Evolutionary conservation across 805 yeast genomes (phyloP).

Genomic region (Cyberlindnera euphorbiae): DNA sequence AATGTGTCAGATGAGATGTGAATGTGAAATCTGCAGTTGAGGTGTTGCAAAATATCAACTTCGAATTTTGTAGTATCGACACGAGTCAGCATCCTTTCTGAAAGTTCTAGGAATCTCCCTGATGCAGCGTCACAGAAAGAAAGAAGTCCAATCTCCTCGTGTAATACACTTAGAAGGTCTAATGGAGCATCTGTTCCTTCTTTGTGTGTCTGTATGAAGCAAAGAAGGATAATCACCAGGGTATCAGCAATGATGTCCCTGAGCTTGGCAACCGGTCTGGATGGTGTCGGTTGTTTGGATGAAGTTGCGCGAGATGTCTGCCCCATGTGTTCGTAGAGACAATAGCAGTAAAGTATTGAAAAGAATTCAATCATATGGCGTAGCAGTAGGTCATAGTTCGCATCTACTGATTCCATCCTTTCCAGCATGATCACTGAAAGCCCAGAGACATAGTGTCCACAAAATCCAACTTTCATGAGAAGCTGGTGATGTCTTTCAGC

Average conservation of each 20-base stretch:
- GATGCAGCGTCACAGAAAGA: conserved; percentile 62
- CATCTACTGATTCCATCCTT: conserved; percentile 32
- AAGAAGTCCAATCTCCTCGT: conserved; percentile 66
- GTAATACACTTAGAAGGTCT: conserved; percentile 56
- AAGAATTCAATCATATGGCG: conserved; percentile 29
- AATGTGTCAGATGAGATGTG: conserved; percentile 53
- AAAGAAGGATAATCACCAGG: conserved; percentile 34
- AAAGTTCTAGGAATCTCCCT: conserved; percentile 57
- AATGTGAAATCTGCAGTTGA: conserved; percentile 76
- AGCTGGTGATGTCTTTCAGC: conserved; percentile 35
- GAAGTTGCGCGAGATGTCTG: conserved; percentile 15
- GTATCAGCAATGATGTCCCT: conserved; percentile 41
- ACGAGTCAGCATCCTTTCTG: conserved; percentile 48
- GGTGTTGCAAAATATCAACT: conserved; percentile 67
- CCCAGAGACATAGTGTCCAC: conserved; percentile 43
- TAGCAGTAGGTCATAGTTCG: conserved; percentile 11
- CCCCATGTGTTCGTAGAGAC: conserved; percentile 22
- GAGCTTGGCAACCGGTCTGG: conserved; percentile 11
- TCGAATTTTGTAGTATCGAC: conserved; percentile 46
- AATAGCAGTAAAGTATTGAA: conserved; percentile 42
- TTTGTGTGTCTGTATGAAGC: conserved; percentile 23
- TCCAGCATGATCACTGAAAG: conserved; percentile 27
- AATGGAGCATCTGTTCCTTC: conserved; percentile 24
- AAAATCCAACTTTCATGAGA: too few species aligned
- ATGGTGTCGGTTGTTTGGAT: conserved; percentile 27